Conservation (phyloP, 768 basidiomycete genomes). For the Rhodotorula graminis region DNA sequence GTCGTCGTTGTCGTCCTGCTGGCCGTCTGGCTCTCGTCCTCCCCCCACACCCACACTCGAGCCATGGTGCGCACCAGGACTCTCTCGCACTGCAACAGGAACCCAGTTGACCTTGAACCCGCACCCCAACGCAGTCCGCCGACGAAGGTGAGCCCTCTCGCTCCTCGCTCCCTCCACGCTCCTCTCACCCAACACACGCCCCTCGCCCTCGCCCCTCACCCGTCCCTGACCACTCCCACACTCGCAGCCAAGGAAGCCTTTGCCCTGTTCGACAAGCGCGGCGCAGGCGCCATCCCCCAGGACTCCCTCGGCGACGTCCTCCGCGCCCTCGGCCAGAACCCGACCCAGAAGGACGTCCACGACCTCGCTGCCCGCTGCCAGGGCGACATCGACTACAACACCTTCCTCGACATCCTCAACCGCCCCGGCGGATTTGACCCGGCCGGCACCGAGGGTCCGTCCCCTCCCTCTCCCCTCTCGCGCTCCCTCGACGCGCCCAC, state of each 20-base stretch:
- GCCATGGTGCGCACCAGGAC: neutral
- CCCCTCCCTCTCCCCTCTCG: conserved; percentile 4
- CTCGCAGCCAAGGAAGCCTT: conserved; percentile 54
- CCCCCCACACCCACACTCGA: neutral
- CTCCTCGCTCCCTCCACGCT: neutral
- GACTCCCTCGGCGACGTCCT: conserved; percentile 87
- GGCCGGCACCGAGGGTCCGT: conserved; percentile 83
- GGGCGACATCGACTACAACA: conserved; percentile 82
- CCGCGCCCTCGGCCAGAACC: conserved; percentile 92
- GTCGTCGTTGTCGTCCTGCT: too few species aligned
- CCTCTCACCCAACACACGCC: neutral
- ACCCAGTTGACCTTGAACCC: neutral
- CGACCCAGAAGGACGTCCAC: conserved; percentile 95
- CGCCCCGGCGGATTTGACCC: conserved; percentile 96
- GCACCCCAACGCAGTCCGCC: conserved; percentile 3
- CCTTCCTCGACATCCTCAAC: conserved; percentile 84
- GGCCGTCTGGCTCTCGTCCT: too few species aligned
- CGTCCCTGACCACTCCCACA: neutral
- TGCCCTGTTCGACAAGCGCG: conserved; percentile 95
- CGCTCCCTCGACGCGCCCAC: neutral
- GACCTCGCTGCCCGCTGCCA: conserved; percentile 61
- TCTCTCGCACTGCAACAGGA: too few species aligned
- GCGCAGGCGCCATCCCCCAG: conserved; percentile 79
- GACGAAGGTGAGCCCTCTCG: conserved; percentile 16
- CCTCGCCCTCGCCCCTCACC: neutral